phyloP scores from a whole-genome alignment of 148 eudicot genomes.

The Cornus suecica region DNA sequence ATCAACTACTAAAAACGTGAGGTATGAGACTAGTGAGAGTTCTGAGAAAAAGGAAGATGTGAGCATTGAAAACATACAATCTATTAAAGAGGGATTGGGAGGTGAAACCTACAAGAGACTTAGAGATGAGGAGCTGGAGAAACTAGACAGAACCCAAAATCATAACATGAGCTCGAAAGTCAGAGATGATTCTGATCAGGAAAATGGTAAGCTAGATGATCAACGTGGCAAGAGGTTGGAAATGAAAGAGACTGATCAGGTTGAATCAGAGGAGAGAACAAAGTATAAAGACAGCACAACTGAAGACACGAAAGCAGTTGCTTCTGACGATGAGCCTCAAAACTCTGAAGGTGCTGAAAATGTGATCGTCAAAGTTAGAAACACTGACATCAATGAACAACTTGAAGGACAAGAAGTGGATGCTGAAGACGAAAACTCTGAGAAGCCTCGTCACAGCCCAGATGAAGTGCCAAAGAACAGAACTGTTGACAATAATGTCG shows the following conservation, averaged over 20 bases:
- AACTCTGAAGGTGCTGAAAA: not conserved
- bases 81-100: slow-evolving; percentile 9
- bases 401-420: not conserved
- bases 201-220: not conserved
- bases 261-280: not conserved
- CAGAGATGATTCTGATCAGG: not conserved
- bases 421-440: not conserved
- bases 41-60: not conserved
- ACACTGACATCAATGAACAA: not conserved
- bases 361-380: not conserved
- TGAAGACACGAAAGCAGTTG: not conserved
- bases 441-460: not conserved
- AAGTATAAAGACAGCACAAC: not conserved
- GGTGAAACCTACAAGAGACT: slow-evolving; percentile 12
- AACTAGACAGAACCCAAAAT: not conserved
- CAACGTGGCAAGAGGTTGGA: not conserved
- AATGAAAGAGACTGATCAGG: not conserved
- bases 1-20: slow-evolving; percentile 22
- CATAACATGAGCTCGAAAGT: not conserved
- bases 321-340: slow-evolving; percentile 6
- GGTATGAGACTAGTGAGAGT: not conserved
- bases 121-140: slow-evolving; percentile 12
- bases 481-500: not conserved
- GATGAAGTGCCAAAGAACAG: not conserved
- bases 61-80: not conserved